Conservation (phyloP, 2,329 filamentous ascomycete species). For the Sporothrix curviconia region DNA sequence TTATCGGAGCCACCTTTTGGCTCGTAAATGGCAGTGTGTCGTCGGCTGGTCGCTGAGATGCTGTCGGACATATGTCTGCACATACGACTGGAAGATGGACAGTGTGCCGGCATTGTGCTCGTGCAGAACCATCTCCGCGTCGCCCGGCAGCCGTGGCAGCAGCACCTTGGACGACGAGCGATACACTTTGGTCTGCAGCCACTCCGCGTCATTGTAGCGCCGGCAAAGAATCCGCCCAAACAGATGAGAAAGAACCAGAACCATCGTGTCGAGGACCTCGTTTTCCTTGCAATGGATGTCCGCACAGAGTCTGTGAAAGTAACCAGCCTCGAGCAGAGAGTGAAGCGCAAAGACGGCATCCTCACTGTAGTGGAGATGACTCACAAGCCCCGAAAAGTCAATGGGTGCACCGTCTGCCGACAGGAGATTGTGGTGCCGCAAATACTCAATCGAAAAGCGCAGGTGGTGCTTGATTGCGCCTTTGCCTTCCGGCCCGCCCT, state of each 20-base stretch:
- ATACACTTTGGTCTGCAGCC: conserved; percentile 42
- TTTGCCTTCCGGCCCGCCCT: conserved; percentile 62
- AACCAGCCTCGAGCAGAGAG: conserved; percentile 62
- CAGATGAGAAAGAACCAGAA: conserved; percentile 64
- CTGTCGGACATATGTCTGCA: conserved; percentile 61
- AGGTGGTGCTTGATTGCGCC: conserved; percentile 68
- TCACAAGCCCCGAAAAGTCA: conserved; percentile 65
- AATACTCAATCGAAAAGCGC: conserved; percentile 74
- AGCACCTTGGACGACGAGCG: conserved; percentile 58
- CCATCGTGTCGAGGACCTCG: conserved; percentile 39
- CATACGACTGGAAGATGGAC: conserved; percentile 60
- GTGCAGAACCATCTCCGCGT: conserved; percentile 49
- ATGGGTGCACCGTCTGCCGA: conserved; percentile 54
- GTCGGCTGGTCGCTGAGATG: conserved; percentile 49
- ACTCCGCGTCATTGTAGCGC: conserved; percentile 39
- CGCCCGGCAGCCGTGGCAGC: conserved; percentile 55
- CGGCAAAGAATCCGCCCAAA: conserved; percentile 55
- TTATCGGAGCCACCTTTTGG: conserved; percentile 30
- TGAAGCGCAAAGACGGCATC: conserved; percentile 73
- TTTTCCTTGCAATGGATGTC: conserved; percentile 46
- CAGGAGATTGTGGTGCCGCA: conserved; percentile 62
- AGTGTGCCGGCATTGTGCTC: conserved; percentile 61
- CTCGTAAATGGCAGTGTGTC: conserved; percentile 52
- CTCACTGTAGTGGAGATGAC: conserved; percentile 70
- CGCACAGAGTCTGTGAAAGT: conserved; percentile 57